A percentile compares a stretch with the other conserved stretches of the same genome.
Conservation (phyloP, 768 basidiomycete genomes). For the Polyporus arcularius region DNA sequence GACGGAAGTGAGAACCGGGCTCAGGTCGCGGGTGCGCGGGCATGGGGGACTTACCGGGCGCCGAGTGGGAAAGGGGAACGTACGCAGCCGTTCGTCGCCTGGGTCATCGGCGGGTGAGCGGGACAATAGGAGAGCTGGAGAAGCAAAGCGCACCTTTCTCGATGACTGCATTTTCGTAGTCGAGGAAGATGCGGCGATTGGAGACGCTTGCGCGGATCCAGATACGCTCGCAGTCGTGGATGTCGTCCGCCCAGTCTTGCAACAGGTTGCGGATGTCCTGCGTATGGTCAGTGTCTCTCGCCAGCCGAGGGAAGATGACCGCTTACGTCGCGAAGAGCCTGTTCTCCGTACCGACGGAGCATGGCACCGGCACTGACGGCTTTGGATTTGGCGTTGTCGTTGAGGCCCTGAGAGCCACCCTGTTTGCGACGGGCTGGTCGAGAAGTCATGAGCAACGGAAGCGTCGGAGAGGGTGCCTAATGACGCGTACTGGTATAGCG, state of each 20-base stretch:
- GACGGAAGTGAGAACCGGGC: background rate
- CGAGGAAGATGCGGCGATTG: slow-evolving; percentile 87
- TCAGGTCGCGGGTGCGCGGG: background rate
- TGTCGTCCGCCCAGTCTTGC: slow-evolving; percentile 84
- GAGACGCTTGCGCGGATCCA: slow-evolving; percentile 89
- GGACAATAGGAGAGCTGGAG: background rate
- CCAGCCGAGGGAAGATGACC: background rate
- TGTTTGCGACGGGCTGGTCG: slow-evolving; percentile 89
- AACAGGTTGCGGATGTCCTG: slow-evolving; percentile 89
- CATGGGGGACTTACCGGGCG: slow-evolving; percentile 67
- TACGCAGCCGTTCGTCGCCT: slow-evolving; percentile 78
- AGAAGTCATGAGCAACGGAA: background rate
- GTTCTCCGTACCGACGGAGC: slow-evolving; percentile 93
- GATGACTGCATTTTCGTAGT: slow-evolving; percentile 81
- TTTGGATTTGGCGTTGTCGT: slow-evolving; percentile 90
- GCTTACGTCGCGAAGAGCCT: slow-evolving; percentile 83
- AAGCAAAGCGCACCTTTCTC: slow-evolving; percentile 47
- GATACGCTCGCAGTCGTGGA: slow-evolving; percentile 83
- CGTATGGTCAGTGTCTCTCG: background rate
- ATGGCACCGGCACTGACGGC: slow-evolving; percentile 94
- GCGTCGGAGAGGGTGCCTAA: background rate
- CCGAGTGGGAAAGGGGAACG: slow-evolving; percentile 95
- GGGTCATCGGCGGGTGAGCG: background rate
- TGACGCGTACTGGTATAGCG: slow-evolving; percentile 87
- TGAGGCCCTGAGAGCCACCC: slow-evolving; percentile 90